Percentiles rank a stretch among this genome's conserved stretches.
These are phyloP conservation scores for Coprinellus aureogranulatus DNA, from an alignment of 768 basidiomycete genomes.

Conservation along the genomic window DNA sequence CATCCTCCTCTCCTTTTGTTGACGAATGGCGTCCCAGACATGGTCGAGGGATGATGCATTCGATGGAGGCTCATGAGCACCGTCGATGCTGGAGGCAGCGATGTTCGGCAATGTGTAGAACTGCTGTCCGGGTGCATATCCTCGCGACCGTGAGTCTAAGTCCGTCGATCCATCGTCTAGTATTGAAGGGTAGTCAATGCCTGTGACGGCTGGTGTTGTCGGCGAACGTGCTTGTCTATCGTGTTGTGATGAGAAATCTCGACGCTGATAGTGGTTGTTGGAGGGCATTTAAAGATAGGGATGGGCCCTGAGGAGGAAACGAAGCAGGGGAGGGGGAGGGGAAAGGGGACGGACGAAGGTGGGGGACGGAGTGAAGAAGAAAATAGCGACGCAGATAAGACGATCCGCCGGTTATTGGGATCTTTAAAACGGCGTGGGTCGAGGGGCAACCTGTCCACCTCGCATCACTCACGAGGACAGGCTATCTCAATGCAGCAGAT, in stretches of 20 bases:
- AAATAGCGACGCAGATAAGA: conserved; percentile 11
- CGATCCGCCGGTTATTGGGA: conserved; percentile 22
- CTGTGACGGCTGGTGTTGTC: conserved; percentile 46
- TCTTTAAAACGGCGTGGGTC: conserved; percentile 11
- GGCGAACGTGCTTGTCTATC: conserved; percentile 33
- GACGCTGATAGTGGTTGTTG: conserved; percentile 24
- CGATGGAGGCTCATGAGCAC: conserved; percentile 37
- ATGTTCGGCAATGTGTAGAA: conserved; percentile 39
- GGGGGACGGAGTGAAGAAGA: conserved; percentile 4
- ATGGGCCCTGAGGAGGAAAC: conserved; percentile 4
- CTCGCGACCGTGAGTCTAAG: conserved; percentile 28
- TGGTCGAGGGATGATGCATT: conserved; percentile 49
- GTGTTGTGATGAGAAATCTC: conserved; percentile 17
- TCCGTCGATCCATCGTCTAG: conserved; percentile 35
- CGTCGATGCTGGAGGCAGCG: conserved; percentile 43
- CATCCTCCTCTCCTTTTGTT: conserved; percentile 64
- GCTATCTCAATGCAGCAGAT: conserved; percentile 26
- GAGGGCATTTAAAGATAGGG: conserved; percentile 21
- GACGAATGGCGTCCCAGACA: conserved; percentile 65
- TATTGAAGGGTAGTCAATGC: conserved; percentile 45
- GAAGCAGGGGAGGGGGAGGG: conserved; percentile 2
- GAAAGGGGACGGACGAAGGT: conserved; percentile 2
- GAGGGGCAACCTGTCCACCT: conserved; percentile 16
- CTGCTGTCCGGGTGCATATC: conserved; percentile 17
- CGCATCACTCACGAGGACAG: conserved; percentile 43